Base-by-base conservation (phyloP, 176 grass and related monocot species). In the Thinopyrum elongatum region DNA sequence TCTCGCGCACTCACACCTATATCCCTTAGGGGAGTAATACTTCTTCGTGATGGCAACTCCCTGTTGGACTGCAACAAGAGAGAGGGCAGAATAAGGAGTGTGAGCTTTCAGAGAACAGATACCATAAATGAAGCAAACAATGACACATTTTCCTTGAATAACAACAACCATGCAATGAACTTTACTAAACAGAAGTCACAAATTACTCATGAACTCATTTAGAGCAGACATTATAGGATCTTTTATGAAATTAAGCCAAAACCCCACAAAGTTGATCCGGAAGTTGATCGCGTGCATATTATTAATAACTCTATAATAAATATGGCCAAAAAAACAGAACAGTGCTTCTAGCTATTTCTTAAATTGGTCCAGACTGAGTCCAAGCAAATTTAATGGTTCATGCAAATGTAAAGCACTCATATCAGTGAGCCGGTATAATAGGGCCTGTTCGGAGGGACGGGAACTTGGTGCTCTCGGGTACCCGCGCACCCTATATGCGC, bases 11-110 rank as follows among this genome's bases (percentile, higher is more conserved):
- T 71, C 47, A 77, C 33, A 86, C 81, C 95, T 89, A 92, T 81
- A 74, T 94, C 91, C 68, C 72, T 90, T 7, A 95, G 38, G 49
- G 93, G 96, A 78, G 88, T 65, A 83, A 92, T 69, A 80, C 87
- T 90, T 88, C 85, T 95, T 62, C 82, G 92, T 58, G 88, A 87
- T 62, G 89, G 66, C 34, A 94, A 91, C 64, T 91, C 90, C 66
- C 81, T 86, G 74, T 81, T 91, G 2, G 83, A 79, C 93, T 92
- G 90, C 88, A 91, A 65, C 25, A 81, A 69, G 14, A 79, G 13
- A 31, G 23, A 61, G 53, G 29, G 73, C 65, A 83, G 10, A 30
- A 72, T 25, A 70, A 80, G 53, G 72, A 81, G 19, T 17, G 38
- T 85, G 38, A 88, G 75, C 46, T 60, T 74, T 72, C n/a, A 16